Conservation (phyloP, 1,284 basidiomycete genomes). For the Papiliotrema fonsecae region DNA sequence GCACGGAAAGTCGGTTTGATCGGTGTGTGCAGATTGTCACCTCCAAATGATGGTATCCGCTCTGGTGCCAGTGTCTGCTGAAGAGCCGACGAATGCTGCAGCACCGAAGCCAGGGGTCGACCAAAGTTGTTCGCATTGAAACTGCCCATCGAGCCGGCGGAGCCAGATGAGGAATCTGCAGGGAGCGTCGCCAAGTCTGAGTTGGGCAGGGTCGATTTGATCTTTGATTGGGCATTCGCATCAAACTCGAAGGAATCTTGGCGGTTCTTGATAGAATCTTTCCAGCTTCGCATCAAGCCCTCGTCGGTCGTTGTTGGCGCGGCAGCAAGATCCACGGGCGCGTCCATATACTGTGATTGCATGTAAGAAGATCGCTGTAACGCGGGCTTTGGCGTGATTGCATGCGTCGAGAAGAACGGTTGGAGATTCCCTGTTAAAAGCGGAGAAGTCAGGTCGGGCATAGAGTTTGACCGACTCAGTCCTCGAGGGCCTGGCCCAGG, state of each 20-base stretch:
- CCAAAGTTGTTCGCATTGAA: slow-evolving; percentile 3
- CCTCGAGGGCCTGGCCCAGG: slow-evolving; percentile 22
- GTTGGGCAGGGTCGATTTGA: slow-evolving; percentile 8
- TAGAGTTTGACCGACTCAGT: slow-evolving; percentile 39
- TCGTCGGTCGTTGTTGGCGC: slow-evolving; percentile 11
- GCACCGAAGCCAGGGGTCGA: slow-evolving; percentile 26
- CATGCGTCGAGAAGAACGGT: slow-evolving; percentile 18
- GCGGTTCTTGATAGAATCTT: slow-evolving; percentile 34
- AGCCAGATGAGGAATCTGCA: not conserved
- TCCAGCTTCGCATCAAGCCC: slow-evolving; percentile 26
- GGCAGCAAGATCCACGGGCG: slow-evolving; percentile 5
- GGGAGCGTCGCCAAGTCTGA: not conserved
- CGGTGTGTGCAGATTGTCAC: slow-evolving; percentile 2
- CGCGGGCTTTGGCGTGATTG: slow-evolving; percentile 20
- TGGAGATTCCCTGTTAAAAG: slow-evolving; percentile 9
- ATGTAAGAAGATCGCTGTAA: slow-evolving; percentile 15
- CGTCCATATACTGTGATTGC: slow-evolving; percentile 5
- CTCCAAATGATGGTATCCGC: slow-evolving; percentile 39
- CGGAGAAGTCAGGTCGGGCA: slow-evolving; percentile 39
- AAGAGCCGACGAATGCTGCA: slow-evolving; percentile 28
- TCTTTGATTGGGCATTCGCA: slow-evolving; percentile 13
- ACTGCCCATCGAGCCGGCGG: not conserved
- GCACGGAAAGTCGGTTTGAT: not conserved
- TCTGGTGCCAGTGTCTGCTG: slow-evolving; percentile 46
- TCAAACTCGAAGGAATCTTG: slow-evolving; percentile 30